These are phyloP conservation scores for Salicornia ramosissima DNA, from an alignment of 148 eudicot species.

Conservation along the genomic window DNA sequence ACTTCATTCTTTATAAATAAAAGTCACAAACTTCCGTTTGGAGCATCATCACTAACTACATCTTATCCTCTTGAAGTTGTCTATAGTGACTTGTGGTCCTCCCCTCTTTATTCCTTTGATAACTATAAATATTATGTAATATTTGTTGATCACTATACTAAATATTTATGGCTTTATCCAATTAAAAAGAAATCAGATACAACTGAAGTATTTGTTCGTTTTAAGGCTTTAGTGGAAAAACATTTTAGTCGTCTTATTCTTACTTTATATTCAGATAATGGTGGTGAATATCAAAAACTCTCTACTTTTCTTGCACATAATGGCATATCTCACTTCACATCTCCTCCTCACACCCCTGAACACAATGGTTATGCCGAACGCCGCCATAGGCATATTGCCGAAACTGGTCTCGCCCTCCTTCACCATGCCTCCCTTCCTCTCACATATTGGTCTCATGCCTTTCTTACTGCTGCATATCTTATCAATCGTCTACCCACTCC, in stretches of 20 bases:
- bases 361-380: too few relatives aligned
- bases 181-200: neutral
- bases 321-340: neutral
- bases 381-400: neutral
- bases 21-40: too few relatives aligned
- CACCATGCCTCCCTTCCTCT: neutral
- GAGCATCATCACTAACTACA: neutral
- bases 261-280: neutral
- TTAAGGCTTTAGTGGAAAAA: neutral
- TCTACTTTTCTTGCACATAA: neutral
- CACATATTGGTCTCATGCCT: neutral
- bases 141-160: constrained; percentile 5
- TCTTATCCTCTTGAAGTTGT: neutral
- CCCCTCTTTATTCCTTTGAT: neutral
- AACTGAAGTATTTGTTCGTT: neutral
- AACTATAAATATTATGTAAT: neutral
- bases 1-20: neutral
- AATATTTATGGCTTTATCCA: neutral
- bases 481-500: neutral
- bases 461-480: too few relatives aligned
- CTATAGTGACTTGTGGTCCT: neutral
- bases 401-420: neutral
- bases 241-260: neutral
- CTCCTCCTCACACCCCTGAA: constrained; percentile 2
- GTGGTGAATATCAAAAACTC: neutral